Percentiles rank a stretch among this genome's conserved stretches.
phyloP scores from a whole-genome alignment of 2,329 filamentous ascomycete genomes.

The Colletotrichum sp. region DNA sequence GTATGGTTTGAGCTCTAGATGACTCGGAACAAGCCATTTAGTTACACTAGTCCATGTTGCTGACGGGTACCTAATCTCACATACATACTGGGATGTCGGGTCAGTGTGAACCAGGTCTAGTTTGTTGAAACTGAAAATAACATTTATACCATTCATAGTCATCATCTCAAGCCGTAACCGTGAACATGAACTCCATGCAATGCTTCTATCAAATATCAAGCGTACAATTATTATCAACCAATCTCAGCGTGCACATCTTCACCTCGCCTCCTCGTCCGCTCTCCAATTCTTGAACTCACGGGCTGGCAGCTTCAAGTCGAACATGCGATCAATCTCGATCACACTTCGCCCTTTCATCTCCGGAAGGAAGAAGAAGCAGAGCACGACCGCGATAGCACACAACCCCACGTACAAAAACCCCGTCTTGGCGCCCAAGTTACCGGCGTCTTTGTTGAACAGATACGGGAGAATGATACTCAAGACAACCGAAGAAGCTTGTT shows the following conservation, averaged over 20 bases:
- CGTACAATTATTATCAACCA: background rate
- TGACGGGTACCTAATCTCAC: background rate
- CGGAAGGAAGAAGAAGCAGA: conserved; percentile 51
- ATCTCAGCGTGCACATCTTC: background rate
- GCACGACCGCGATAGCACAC: conserved; percentile 34
- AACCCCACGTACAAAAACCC: conserved; percentile 41
- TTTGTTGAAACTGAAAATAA: background rate
- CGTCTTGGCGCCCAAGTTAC: conserved; percentile 42
- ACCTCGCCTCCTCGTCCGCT: background rate
- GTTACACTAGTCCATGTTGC: background rate
- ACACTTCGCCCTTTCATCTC: conserved; percentile 55
- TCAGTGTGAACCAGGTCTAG: background rate
- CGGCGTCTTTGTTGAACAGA: conserved; percentile 46
- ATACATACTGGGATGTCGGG: background rate
- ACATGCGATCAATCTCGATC: conserved; percentile 59
- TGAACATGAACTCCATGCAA: background rate
- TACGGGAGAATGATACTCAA: conserved; percentile 53
- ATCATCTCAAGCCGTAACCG: background rate
- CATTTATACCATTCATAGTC: background rate
- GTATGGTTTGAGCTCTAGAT: background rate
- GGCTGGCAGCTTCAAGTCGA: conserved; percentile 56
- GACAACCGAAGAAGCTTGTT: conserved; percentile 36
- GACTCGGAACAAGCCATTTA: rapidly evolving
- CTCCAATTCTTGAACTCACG: conserved; percentile 53
- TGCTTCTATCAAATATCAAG: background rate